Conservation (phyloP, 108 stramenopile species). For the Pseudonitzschia pungens region DNA sequence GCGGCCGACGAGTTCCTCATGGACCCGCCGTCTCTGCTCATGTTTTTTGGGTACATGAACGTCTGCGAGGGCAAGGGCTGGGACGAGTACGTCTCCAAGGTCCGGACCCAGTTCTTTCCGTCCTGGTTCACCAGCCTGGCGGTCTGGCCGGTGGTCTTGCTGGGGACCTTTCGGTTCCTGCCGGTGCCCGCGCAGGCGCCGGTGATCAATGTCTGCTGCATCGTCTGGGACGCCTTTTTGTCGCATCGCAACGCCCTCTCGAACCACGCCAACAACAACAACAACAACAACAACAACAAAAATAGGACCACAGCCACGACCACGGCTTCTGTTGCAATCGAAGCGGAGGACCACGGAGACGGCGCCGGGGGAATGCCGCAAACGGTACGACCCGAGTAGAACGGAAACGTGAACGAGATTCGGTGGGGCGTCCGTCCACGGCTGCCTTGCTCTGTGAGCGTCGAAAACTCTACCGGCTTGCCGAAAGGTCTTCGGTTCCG, state of each 20-base stretch:
- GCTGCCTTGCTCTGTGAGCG: too few species aligned
- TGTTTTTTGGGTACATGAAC: slow-evolving; percentile 37
- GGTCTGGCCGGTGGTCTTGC: slow-evolving; percentile 23
- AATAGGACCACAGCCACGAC: too few species aligned
- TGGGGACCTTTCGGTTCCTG: slow-evolving; percentile 33
- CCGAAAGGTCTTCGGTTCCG: too few species aligned
- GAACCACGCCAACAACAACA: neutral
- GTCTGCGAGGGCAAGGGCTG: slow-evolving; percentile 17
- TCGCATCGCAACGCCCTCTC: slow-evolving; percentile 25
- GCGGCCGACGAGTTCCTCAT: slow-evolving; percentile 26
- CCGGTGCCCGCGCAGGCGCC: slow-evolving; percentile 26
- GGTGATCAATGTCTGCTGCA: slow-evolving; percentile 27
- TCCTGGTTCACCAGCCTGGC: slow-evolving; percentile 21
- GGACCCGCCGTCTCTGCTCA: slow-evolving; percentile 21
- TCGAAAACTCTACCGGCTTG: too few species aligned
- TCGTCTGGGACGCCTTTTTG: slow-evolving; percentile 31
- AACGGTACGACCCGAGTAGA: too few species aligned
- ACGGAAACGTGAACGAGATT: too few species aligned
- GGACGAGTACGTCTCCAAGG: slow-evolving; percentile 11
- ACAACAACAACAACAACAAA: too few species aligned
- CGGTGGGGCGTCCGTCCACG: too few species aligned
- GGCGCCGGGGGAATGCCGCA: too few species aligned
- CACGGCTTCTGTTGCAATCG: too few species aligned
- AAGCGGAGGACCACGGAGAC: too few species aligned
- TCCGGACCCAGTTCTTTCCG: slow-evolving; percentile 18